phyloP scores from a whole-genome alignment of 768 basidiomycete genomes.

The Erythrobasidium yunnanense region DNA sequence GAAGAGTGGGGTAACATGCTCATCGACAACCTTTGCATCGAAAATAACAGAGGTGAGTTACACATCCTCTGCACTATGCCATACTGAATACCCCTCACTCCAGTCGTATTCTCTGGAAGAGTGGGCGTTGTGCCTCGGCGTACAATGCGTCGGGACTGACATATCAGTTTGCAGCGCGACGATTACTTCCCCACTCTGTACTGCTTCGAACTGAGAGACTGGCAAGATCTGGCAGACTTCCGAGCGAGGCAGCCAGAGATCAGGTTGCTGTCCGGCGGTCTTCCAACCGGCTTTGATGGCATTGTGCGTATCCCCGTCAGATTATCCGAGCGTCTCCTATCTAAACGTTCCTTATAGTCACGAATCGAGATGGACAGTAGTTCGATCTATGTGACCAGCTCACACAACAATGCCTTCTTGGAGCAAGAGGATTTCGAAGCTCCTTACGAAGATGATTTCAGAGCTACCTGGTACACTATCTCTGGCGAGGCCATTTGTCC shows the following conservation, averaged over 20 bases:
- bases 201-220: constrained; percentile 11
- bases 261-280: constrained; percentile 13
- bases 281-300: constrained; percentile 17
- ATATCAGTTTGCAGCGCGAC: not conserved
- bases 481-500: not conserved
- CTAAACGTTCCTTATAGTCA: not conserved
- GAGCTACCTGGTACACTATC: not conserved
- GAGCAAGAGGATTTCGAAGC: not conserved
- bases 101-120: constrained; percentile 16
- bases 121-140: not conserved
- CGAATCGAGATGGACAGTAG: constrained; percentile 23
- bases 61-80: not conserved
- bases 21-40: constrained; percentile 10
- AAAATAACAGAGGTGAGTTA: constrained; percentile 13
- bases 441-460: not conserved
- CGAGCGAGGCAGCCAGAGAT: not conserved
- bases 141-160: not conserved
- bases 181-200: not conserved
- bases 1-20: not conserved
- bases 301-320: not conserved
- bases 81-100: not conserved
- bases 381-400: constrained; percentile 2
- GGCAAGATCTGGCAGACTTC: not conserved
- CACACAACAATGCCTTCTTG: not conserved
- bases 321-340: no score